These are phyloP conservation scores for Hericium erinaceus DNA, from an alignment of 768 basidiomycete genomes.

Conservation along the genomic window DNA sequence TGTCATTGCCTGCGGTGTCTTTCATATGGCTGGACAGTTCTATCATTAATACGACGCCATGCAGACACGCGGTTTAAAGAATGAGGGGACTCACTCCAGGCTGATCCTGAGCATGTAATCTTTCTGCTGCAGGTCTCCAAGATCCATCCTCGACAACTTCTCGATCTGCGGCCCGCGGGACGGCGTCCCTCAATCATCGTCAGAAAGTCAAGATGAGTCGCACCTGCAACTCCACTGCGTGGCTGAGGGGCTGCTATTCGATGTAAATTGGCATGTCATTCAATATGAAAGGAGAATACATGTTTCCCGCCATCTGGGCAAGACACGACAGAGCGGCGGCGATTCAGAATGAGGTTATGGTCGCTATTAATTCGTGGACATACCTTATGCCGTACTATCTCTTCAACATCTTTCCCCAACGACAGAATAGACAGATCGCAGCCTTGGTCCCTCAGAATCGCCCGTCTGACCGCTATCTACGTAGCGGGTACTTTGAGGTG, in stretches of 20 bases:
- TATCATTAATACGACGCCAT: too few species aligned
- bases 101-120: constrained; percentile 2
- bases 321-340: neutral
- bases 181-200: neutral
- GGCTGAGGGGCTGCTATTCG: neutral
- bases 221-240: neutral
- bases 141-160: neutral
- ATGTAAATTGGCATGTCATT: neutral
- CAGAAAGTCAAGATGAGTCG: neutral
- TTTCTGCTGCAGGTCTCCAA: neutral
- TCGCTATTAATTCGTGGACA: neutral
- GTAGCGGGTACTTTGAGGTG: too few species aligned
- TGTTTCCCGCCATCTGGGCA: neutral
- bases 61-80: neutral
- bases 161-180: neutral
- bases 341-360: too few species aligned
- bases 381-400: neutral
- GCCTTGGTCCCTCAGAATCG: too few species aligned
- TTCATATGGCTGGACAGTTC: neutral
- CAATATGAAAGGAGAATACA: neutral
- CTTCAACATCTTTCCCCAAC: too few species aligned
- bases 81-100: neutral
- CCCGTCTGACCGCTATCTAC: too few species aligned
- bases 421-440: too few species aligned
- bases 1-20: neutral